Base-by-base conservation (phyloP, 768 basidiomycete species). In the Boletus rubescentipes region DNA sequence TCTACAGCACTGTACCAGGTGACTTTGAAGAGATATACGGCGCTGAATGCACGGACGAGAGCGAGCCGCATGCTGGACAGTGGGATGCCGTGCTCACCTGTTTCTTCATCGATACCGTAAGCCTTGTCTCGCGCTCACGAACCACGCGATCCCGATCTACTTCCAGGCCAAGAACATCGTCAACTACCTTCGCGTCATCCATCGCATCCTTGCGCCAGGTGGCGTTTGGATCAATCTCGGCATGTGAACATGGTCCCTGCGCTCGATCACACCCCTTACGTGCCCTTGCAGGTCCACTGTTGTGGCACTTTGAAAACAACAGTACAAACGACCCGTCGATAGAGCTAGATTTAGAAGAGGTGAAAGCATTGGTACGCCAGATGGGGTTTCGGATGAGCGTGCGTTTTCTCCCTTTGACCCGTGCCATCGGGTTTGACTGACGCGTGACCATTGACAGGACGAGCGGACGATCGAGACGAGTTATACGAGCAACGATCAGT, bases 261-360 rank as follows among this genome's bases (percentile, higher is more conserved):
- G 26, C 26, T 36, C 7, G n/a, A 26, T 5, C 21, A 4, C 15
- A 4, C 0, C n/a, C 11, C 5, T 18, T 14, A 20, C 5, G n/a
- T 16, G 14, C 18, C 16, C 16, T 26, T 20, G 48, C 40, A 87
- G 94, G 95, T 3, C 96, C 96, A 0, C 73, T 96, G 1, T 73
- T 98, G n/a, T 98, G 96, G 95, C 96, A 98, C 67, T 98, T 86
- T 71, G 95, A 98, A 65, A 95, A 96, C 70, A 93, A 91, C 65
- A 78, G 68, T 50, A 82, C 84, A 38, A 83, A 85, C 58, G 92
- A 96, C 58, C 79, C 84, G 0, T 93, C 91, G 1, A 79, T 98
- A 34, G 95, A 98, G 71, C 77, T 98, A 16, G 87, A 86, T 62
- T 72, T 98, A n/a, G 89, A 91, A 54, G 94, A 98, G 65, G 80